Base-by-base conservation (phyloP, 768 basidiomycete genomes). In the Russula sp. region DNA sequence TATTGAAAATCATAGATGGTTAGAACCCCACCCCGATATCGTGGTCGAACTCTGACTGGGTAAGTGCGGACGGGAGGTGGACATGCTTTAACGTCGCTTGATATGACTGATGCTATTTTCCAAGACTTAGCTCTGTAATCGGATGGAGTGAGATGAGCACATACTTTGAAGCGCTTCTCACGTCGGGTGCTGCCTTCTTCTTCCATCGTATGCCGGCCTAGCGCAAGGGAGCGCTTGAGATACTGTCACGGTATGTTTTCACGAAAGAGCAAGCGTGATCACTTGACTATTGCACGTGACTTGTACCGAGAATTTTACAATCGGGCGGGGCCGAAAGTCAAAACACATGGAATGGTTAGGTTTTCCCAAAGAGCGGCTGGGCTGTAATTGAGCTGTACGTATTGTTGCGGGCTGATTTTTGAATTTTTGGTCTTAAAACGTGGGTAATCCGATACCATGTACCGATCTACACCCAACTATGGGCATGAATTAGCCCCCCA, bases 61-160 rank as follows among this genome's bases (percentile, higher is more conserved):
- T 76, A 65, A 89, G 80, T 1, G 84, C 80, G 16, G 89, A 87
- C 3, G 88, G 87, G 0, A 89, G 75, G 71, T 92, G 90, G 2
- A 92, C 87, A 5, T 83, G 79, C 72, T 87, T 89, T 40, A 92
- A 72, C 0, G 80, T 78, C 69, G 83, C 77, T 62, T 84, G 80
- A 70, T 92, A 87, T 0, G 90, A 91, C 77, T 89, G 85, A 72
- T 90, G 82, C 90, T 92, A 70, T 11, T 54, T 36, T 16, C 36
- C 40, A 44, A 38, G 49, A 9, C 32, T 52, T 26, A 40, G 54
- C 46, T 44, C 46, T 48, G 8, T 59, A 22, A 20, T 26, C n/a
- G 5, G 16, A 54, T 62, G 26, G 66, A 44, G 28, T 2, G 13
- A 57, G 46, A 28, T 13, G 3, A 42, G 22, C 26, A 48, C 70